Evolutionary conservation across 179 eudicot species (phyloP).

Genomic region (Spinacia oleracea): DNA sequence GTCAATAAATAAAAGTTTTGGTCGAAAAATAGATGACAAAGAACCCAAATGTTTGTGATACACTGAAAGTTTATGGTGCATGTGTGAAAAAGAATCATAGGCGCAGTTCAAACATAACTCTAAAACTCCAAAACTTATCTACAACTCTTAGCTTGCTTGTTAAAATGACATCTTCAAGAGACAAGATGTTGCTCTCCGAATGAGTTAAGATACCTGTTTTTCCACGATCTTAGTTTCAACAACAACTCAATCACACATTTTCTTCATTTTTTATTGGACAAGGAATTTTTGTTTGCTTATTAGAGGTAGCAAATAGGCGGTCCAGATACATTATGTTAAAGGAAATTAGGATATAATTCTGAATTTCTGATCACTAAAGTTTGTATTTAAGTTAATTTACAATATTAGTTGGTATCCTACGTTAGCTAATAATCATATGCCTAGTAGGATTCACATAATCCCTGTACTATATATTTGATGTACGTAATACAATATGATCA

Average conservation of each 20-base stretch:
- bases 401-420: too few relatives aligned
- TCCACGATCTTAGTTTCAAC: neutral
- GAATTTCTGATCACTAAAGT: too few relatives aligned
- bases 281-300: neutral
- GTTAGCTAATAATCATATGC: too few relatives aligned
- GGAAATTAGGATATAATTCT: too few relatives aligned
- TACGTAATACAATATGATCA: too few relatives aligned
- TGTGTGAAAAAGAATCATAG: neutral
- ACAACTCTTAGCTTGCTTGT: neutral
- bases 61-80: neutral
- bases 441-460: too few relatives aligned
- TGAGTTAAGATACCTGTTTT: neutral
- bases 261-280: neutral
- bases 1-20: too few relatives aligned
- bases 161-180: neutral
- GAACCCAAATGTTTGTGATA: neutral
- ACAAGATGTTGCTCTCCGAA: neutral
- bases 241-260: neutral
- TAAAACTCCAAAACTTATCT: neutral
- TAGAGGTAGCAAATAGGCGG: neutral
- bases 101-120: constrained; percentile 6
- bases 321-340: neutral
- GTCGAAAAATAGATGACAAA: neutral
- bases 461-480: too few relatives aligned
- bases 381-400: too few relatives aligned